Evolutionary conservation across 2,329 filamentous ascomycete species (phyloP), one percentile per base, ranked within the genome.

Genomic region (Claviceps digitariae): DNA sequence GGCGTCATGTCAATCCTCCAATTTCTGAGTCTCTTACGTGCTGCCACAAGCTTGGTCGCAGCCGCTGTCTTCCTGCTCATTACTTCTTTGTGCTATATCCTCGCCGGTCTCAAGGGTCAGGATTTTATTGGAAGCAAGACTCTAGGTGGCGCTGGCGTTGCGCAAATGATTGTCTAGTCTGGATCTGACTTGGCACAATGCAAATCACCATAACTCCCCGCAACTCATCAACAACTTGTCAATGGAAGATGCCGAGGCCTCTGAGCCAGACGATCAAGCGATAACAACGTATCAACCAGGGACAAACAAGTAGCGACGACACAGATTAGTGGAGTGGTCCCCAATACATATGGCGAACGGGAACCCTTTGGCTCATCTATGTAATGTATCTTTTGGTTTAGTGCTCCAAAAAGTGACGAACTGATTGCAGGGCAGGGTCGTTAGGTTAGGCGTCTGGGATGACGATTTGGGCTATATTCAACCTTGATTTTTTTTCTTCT

Each of bases 71-170:
- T 97, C 59, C 75, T 98, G 55, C 72, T 85, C 20, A 65, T 95
- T 51, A 87, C 93, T 4, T 83, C 80, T 38, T 57, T 83, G 50
- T 96, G 91, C 77, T 98, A 98, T 69, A 72, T 79, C 27, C 71
- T 89, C 50, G 89, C 89, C 15, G 89, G 78, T 43, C 57, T 91
- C 68, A 91, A 88, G 76, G 85, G 86, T 56, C 88, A 94, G 72
- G 85, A 81, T 38, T 94, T 94, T 70, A 82, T 90, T 59, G 87
- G 87, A 56, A 96, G 90, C 78, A 97, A 97, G 81, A 97, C 91
- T 17, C 77, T 98, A 52, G 93, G 93, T 60, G 93, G 93, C 52
- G 85, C 88, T 60, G 91, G 91, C 51, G 86, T 96, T 61, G 93
- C 90, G 57, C 90, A 96, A 75, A 96, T 97, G 91, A 96, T 97